A percentile compares a stretch with the other conserved stretches of the same genome.
Conservation (phyloP, 2,329 filamentous ascomycete genomes). For the Metarhizium album region DNA sequence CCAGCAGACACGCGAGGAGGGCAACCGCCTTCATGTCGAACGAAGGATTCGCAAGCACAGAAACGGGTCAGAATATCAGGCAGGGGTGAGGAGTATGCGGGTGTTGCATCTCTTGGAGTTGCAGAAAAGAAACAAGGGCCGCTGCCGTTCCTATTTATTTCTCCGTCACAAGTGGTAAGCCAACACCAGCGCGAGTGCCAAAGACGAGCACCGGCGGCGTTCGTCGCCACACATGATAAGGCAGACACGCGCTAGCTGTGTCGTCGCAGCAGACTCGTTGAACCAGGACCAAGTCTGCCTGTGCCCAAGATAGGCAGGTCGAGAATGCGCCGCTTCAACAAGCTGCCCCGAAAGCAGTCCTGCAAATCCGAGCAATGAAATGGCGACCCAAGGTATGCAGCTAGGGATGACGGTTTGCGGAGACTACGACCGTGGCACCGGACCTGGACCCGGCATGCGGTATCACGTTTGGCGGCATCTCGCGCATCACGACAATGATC, state of each 20-base stretch:
- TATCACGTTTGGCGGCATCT: neutral
- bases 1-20: slow-evolving; percentile 9
- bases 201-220: too few relatives aligned
- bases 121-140: too few relatives aligned
- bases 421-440: neutral
- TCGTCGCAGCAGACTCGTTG: too few relatives aligned
- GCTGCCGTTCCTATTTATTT: too few relatives aligned
- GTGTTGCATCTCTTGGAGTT: too few relatives aligned
- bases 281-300: neutral
- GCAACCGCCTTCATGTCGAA: slow-evolving; percentile 11
- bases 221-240: too few relatives aligned
- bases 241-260: too few relatives aligned
- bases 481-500: too few relatives aligned
- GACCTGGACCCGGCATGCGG: neutral
- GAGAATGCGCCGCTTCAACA: neutral
- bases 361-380: neutral
- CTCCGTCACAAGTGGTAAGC: too few relatives aligned
- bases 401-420: neutral
- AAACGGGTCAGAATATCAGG: neutral
- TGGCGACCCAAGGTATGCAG: too few relatives aligned
- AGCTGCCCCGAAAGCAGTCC: neutral
- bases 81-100: neutral
- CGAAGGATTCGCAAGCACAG: neutral
- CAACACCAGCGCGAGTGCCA: too few relatives aligned
- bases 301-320: neutral